Base-by-base conservation (phyloP, 805 yeast species). In the Candida boleticola region DNA sequence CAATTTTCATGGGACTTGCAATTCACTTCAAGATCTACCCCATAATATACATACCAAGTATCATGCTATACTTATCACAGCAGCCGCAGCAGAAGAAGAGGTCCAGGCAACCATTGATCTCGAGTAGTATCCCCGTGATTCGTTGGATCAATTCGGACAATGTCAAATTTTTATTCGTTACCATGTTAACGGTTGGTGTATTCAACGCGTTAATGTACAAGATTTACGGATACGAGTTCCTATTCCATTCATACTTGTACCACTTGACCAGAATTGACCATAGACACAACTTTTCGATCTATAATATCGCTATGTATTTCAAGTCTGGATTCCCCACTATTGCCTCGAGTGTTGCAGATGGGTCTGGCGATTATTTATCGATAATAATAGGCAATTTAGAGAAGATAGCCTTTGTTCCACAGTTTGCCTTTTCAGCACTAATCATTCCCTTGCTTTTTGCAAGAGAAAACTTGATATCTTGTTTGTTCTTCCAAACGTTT, bases 11-110 rank as follows among this genome's bases (percentile, higher is more conserved):
- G n/a, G 97, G 96, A 0, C 49, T 85, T 2, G 76, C 95, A 0
- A 80, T 90, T 35, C 99, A 93, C 65, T 82, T 90, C 71, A 93
- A 93, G 58, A 78, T 93, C 4, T 92, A 93, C 58, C 99, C 99
- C 1, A 68, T 93, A 20, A 88, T 93, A 20, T 93, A 93, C 54
- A 60, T 88, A 5, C 95, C 97, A 1, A 74, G 92, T 2, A 68
- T 85, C 1, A 46, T 85, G 37, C 60, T 81, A 47, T 73, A 64
- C 43, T 57, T 81, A 30, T 39, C 59, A 2, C 46, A 50, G 1
- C 36, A 43, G 43, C 60, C 53, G 3, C 41, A 41, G 6, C n/a
- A n/a, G n/a, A n/a, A n/a, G n/a, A 23, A 23, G 27, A 7, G 11
- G 10, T 7, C 10, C 7, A 23, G 27, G 27, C 7, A 23, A 23